These are phyloP conservation scores for Claviceps spartinae DNA, from an alignment of 2,329 filamentous ascomycete species.

Conservation along the genomic window DNA sequence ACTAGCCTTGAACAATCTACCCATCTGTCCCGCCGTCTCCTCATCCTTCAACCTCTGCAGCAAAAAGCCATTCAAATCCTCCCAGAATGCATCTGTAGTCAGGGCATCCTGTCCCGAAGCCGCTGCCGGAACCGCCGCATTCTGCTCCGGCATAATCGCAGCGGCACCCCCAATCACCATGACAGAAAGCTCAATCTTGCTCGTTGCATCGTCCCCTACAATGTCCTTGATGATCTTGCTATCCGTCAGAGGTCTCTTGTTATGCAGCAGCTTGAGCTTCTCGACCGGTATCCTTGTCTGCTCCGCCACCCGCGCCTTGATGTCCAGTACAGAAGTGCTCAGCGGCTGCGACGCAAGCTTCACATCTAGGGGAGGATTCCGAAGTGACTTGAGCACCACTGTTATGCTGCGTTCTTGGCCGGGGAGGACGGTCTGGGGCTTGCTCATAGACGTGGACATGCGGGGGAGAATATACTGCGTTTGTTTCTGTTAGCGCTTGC, in stretches of 20 bases:
- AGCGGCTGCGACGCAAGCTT: conserved; percentile 48
- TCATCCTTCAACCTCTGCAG: conserved; percentile 65
- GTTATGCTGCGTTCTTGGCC: conserved; percentile 39
- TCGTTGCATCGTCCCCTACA: conserved; percentile 32
- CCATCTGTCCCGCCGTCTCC: conserved; percentile 47
- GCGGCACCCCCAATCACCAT: conserved; percentile 71
- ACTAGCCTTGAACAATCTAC: conserved; percentile 53
- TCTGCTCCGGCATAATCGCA: conserved; percentile 28
- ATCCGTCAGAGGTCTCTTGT: conserved; percentile 75
- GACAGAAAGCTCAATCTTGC: conserved; percentile 59
- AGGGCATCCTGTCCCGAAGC: conserved; percentile 46
- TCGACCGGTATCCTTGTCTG: conserved; percentile 51
- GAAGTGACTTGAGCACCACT: conserved; percentile 60
- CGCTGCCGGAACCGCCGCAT: conserved; percentile 14
- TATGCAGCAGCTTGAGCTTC: conserved; percentile 75
- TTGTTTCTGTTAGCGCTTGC: background rate
- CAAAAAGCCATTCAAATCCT: conserved; percentile 69
- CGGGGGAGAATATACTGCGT: conserved; percentile 58
- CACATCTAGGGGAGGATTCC: conserved; percentile 58
- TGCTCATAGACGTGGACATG: conserved; percentile 44
- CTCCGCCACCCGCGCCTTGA: conserved; percentile 57
- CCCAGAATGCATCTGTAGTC: conserved; percentile 68
- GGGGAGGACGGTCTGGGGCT: conserved; percentile 33
- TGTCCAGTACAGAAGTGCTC: conserved; percentile 62
- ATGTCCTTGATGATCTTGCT: conserved; percentile 66